Evolutionary conservation across 2,329 filamentous ascomycete species (phyloP).

Genomic region (Coniochaeta prunicola): DNA sequence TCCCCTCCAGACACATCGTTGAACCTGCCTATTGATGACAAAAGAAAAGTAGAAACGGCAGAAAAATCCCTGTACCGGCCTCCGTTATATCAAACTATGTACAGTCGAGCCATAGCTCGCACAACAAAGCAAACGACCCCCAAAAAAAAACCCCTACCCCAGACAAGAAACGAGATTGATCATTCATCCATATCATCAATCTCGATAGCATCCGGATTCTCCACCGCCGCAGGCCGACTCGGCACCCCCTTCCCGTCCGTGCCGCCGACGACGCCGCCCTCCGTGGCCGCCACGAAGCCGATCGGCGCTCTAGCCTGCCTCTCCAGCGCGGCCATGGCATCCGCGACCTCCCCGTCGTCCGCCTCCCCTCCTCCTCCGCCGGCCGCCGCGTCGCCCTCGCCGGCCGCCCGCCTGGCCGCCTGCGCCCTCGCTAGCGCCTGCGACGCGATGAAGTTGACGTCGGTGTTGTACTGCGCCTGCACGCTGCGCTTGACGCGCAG

Average conservation of each 20-base stretch:
- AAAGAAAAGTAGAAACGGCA: constrained; percentile 7
- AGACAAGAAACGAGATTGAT: constrained; percentile 16
- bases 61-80: constrained; percentile 3
- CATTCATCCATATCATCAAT: constrained; percentile 65
- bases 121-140: constrained; percentile 51
- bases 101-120: too few species aligned
- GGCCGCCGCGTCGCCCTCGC: constrained; percentile 22
- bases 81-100: not conserved
- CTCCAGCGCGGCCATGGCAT: constrained; percentile 87
- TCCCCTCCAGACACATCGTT: too few species aligned
- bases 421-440: constrained; percentile 84
- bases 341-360: constrained; percentile 46
- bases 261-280: constrained; percentile 60
- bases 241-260: constrained; percentile 29
- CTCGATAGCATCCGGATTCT: constrained; percentile 82
- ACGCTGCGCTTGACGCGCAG: constrained; percentile 94
- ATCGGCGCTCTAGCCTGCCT: constrained; percentile 79
- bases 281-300: constrained; percentile 86
- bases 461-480: constrained; percentile 96
- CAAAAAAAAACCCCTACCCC: constrained; percentile 58
- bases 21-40: too few species aligned
- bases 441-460: constrained; percentile 96
- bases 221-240: constrained; percentile 34
- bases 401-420: constrained; percentile 31
- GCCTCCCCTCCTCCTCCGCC: constrained; percentile 29